These are phyloP conservation scores for Piper longum DNA, from an alignment of 164 flowering plant species.

Conservation along the genomic window DNA sequence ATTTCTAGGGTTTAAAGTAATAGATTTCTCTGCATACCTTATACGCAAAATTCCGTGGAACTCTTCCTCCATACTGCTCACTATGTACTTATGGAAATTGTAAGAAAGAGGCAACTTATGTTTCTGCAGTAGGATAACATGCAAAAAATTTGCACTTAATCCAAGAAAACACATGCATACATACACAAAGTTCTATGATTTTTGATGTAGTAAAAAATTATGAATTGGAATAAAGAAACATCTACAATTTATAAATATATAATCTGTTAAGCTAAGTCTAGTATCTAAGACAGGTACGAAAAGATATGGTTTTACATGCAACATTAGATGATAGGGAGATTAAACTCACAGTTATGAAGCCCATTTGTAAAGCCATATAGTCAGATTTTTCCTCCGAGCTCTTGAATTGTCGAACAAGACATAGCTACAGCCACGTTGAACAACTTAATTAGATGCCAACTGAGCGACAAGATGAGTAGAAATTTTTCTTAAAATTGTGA, in stretches of 20 bases:
- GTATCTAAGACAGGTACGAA: too few species aligned
- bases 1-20: too few species aligned
- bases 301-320: not conserved
- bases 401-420: slow-evolving; percentile 73
- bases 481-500: slow-evolving; percentile 8
- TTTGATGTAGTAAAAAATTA: not conserved
- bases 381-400: slow-evolving; percentile 62
- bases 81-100: slow-evolving; percentile 83
- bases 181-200: too few species aligned
- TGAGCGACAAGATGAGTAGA: not conserved
- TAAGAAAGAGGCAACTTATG: slow-evolving; percentile 76
- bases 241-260: too few species aligned
- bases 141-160: slow-evolving; percentile 1
- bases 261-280: too few species aligned
- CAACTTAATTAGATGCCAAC: not conserved
- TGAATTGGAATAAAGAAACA: too few species aligned
- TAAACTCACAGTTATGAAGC: slow-evolving; percentile 73
- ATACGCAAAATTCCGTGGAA: slow-evolving; percentile 85
- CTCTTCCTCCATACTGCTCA: slow-evolving; percentile 96
- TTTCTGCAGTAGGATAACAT: slow-evolving; percentile 32
- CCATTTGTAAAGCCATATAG: slow-evolving; percentile 71
- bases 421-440: slow-evolving; percentile 46
- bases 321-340: not conserved
- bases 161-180: not conserved
- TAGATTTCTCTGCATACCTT: slow-evolving; percentile 30